phyloP scores from a whole-genome alignment of 1,139 yeast genomes.

The Candida sp. region DNA sequence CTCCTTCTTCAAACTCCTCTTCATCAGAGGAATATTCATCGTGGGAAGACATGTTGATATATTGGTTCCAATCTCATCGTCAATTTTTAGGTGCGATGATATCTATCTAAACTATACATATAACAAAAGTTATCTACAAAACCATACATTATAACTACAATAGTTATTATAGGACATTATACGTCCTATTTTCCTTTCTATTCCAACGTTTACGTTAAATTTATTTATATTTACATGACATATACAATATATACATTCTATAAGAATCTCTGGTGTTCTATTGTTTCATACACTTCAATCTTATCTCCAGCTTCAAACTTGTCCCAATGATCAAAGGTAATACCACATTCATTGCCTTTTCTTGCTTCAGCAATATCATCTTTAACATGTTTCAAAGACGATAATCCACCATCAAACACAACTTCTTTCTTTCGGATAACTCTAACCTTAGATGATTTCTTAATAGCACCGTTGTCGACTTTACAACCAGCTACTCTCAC shows the following conservation, averaged over 20 bases:
- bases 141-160: neutral
- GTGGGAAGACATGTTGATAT: conserved; percentile 22
- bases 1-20: conserved; percentile 22
- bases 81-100: conserved; percentile 4
- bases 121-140: conserved; percentile 2
- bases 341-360: conserved; percentile 90
- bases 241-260: conserved; percentile 17
- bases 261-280: conserved; percentile 65
- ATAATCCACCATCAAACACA: conserved; percentile 65
- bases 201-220: too few relatives aligned
- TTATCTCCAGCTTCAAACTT: conserved; percentile 73
- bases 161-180: neutral
- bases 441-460: conserved; percentile 57
- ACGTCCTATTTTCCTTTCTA: too few relatives aligned
- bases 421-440: conserved; percentile 55
- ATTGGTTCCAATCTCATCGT: neutral
- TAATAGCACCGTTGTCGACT: conserved; percentile 67
- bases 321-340: conserved; percentile 70
- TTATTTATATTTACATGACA: conserved; percentile 4
- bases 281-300: conserved; percentile 71
- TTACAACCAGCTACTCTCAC: conserved; percentile 84
- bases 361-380: conserved; percentile 76
- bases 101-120: conserved; percentile 3
- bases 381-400: conserved; percentile 78
- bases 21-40: conserved; percentile 44